Conservation (phyloP, 1,284 basidiomycete species). For the Pterulicium gracile region DNA sequence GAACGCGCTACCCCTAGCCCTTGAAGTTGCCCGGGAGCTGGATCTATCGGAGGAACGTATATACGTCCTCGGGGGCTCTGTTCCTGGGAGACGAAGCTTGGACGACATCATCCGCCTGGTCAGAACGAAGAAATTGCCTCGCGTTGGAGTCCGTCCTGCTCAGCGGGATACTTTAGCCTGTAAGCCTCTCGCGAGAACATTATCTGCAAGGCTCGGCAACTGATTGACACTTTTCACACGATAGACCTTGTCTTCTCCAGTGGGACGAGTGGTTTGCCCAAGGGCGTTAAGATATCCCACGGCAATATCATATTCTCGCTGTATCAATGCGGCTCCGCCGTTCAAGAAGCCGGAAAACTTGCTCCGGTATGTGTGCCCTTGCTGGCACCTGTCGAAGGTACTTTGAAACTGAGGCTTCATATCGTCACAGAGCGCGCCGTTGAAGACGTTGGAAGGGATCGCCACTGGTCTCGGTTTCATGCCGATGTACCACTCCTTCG, state of each 20-base stretch:
- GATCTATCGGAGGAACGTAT: conserved; percentile 42
- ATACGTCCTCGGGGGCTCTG: conserved; percentile 38
- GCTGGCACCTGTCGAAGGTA: too few species aligned
- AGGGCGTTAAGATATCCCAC: conserved; percentile 34
- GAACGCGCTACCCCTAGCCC: conserved; percentile 34
- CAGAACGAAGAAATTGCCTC: conserved; percentile 24
- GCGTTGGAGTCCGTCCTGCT: conserved; percentile 33
- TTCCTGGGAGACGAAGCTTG: conserved; percentile 30
- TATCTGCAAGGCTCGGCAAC: not conserved
- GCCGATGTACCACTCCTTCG: conserved; percentile 62
- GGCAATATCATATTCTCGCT: not conserved
- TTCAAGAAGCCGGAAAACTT: not conserved
- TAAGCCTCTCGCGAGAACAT: not conserved
- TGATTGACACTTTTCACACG: too few species aligned
- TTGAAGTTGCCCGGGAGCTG: conserved; percentile 36
- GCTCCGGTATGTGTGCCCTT: not conserved
- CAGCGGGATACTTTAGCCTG: conserved; percentile 48
- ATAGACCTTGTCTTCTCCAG: conserved; percentile 62
- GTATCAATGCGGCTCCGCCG: not conserved
- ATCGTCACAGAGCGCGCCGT: conserved; percentile 28
- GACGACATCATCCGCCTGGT: conserved; percentile 32
- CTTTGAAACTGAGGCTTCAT: too few species aligned
- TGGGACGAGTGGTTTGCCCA: conserved; percentile 66
- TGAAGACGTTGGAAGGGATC: conserved; percentile 29
- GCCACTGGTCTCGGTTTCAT: conserved; percentile 44